A percentile compares a stretch with the other conserved stretches of the same genome.
Conservation (phyloP, 306 rosid species). For the Quercus parvula region DNA sequence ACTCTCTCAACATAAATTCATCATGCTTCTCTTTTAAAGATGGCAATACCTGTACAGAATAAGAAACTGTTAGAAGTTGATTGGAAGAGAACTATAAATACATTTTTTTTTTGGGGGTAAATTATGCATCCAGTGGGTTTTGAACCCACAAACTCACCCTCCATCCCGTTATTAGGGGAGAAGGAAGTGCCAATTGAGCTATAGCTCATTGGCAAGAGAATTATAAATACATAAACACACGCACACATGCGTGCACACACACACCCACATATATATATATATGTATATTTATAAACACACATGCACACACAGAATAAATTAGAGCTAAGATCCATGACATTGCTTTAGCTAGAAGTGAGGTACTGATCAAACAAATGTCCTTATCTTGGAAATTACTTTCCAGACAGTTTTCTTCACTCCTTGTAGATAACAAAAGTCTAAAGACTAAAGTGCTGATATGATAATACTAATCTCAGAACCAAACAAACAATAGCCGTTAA, state of each 20-base stretch:
- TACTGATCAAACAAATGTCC: neutral
- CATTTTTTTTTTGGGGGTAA: too few species aligned
- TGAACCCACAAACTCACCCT: too few species aligned
- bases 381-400: neutral
- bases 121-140: too few species aligned
- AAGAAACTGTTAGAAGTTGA: neutral
- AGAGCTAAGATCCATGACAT: neutral
- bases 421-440: neutral
- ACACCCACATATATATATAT: too few species aligned
- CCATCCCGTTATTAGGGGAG: too few species aligned
- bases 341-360: neutral
- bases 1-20: constrained; percentile 63
- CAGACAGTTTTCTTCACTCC: neutral
- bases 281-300: too few species aligned
- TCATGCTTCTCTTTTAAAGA: constrained; percentile 68
- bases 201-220: too few species aligned
- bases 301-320: neutral
- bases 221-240: neutral
- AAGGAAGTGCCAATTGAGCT: too few species aligned
- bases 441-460: neutral
- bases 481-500: neutral
- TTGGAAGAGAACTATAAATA: neutral
- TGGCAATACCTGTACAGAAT: constrained; percentile 57
- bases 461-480: neutral
- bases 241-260: neutral